Percentiles rank a stretch among this genome's conserved stretches.
Evolutionary conservation across 2,329 filamentous ascomycete species (phyloP).

Genomic region (Sclerotinia spermophila): DNA sequence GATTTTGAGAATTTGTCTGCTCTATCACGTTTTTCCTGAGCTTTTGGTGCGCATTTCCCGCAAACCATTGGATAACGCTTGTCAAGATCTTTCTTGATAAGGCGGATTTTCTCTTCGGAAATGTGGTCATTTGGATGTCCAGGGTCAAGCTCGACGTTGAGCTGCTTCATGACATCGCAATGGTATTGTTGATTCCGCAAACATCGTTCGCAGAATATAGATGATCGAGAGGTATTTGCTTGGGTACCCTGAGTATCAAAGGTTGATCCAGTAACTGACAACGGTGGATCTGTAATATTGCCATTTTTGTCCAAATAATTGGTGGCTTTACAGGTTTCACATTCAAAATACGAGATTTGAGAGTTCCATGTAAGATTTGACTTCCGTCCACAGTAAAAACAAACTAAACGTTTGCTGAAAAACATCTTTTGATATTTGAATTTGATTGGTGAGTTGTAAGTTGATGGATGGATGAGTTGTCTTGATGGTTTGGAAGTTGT

Average conservation of each 20-base stretch:
- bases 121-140: constrained; percentile 63
- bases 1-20: constrained; percentile 68
- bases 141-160: constrained; percentile 64
- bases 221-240: constrained; percentile 32
- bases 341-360: constrained; percentile 63
- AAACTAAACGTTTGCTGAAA: constrained; percentile 48
- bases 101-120: constrained; percentile 64
- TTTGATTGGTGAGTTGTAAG: not conserved
- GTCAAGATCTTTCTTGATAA: constrained; percentile 69
- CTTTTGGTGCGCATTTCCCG: constrained; percentile 70
- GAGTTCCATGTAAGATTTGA: constrained; percentile 59
- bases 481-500: not conserved
- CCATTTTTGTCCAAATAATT: constrained; percentile 92
- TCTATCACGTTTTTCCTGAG: constrained; percentile 64
- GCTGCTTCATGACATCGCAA: constrained; percentile 72
- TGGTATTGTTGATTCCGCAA: constrained; percentile 85
- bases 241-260: constrained; percentile 47
- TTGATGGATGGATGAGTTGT: not conserved
- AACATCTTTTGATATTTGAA: constrained; percentile 25
- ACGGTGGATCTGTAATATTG: constrained; percentile 83
- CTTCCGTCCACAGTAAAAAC: constrained; percentile 79
- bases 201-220: constrained; percentile 70
- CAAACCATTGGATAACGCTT: constrained; percentile 87
- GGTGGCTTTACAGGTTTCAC: constrained; percentile 74
- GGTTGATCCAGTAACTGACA: constrained; percentile 51